A percentile compares a stretch with the other conserved stretches of the same genome.
Evolutionary conservation across 306 rosid genomes (phyloP).

Genomic region (Rubus idaeus): DNA sequence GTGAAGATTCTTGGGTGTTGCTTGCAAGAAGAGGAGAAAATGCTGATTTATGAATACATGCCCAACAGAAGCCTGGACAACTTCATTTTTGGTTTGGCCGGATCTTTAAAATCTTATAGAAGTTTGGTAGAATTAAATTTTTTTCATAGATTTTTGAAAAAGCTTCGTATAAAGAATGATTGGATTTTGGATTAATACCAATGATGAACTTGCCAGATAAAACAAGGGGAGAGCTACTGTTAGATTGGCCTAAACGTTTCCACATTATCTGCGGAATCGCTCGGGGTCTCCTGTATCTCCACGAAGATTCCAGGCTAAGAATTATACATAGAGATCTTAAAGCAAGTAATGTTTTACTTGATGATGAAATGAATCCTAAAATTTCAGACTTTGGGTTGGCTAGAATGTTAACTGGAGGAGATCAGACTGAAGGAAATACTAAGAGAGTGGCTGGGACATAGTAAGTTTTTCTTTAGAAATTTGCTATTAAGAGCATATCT

Average conservation of each 20-base stretch:
- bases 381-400: slow-evolving; percentile 49
- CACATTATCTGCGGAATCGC: slow-evolving; percentile 25
- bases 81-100: slow-evolving; percentile 64
- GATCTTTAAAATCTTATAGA: neutral
- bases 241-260: slow-evolving; percentile 27
- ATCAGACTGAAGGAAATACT: slow-evolving; percentile 40
- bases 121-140: too few species aligned
- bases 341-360: neutral
- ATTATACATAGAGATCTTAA: slow-evolving; percentile 47
- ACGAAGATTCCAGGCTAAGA: slow-evolving; percentile 28
- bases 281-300: slow-evolving; percentile 31
- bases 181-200: neutral
- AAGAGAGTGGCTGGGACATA: slow-evolving; percentile 54
- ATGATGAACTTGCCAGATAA: slow-evolving; percentile 16
- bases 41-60: slow-evolving; percentile 64
- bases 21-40: slow-evolving; percentile 46
- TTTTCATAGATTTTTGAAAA: neutral
- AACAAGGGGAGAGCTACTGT: neutral
- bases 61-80: slow-evolving; percentile 59
- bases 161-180: neutral
- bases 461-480: slow-evolving; percentile 27
- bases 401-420: slow-evolving; percentile 35
- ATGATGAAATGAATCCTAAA: slow-evolving; percentile 4
- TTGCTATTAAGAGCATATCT: neutral
- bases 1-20: slow-evolving; percentile 68